Evolutionary conservation across 768 basidiomycete species (phyloP).

Genomic region (Kwoniella heveanensis): DNA sequence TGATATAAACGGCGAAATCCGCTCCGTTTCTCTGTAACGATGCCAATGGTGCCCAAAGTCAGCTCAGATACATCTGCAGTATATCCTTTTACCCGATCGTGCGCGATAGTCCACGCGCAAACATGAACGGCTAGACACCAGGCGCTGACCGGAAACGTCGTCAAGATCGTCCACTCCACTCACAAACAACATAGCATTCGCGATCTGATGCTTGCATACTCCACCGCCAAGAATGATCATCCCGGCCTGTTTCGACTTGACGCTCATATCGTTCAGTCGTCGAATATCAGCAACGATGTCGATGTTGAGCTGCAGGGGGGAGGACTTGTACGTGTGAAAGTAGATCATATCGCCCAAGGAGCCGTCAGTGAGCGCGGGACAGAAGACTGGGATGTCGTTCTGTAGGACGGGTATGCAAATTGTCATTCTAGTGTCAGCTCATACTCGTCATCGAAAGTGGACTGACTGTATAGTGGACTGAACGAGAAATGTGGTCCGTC

Average conservation of each 20-base stretch:
- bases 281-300: slow-evolving; percentile 97
- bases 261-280: slow-evolving; percentile 80
- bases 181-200: slow-evolving; percentile 99
- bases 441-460: neutral
- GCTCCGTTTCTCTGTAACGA: slow-evolving; percentile 92
- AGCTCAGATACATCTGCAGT: no score
- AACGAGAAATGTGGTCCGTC: no score
- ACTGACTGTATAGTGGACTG: no score
- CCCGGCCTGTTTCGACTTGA: slow-evolving; percentile 87
- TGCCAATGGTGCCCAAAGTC: no score
- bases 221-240: slow-evolving; percentile 99
- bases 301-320: slow-evolving; percentile 69
- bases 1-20: slow-evolving; percentile 95
- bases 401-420: no score
- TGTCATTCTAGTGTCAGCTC: neutral
- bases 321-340: slow-evolving; percentile 90
- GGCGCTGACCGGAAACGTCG: neutral
- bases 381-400: slow-evolving; percentile 99
- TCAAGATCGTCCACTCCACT: slow-evolving; percentile 35
- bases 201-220: slow-evolving; percentile 98
- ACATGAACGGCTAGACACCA: neutral
- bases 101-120: no score
- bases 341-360: slow-evolving; percentile 99
- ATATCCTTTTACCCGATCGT: no score
- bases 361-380: slow-evolving; percentile 95